These are phyloP conservation scores for Hagleromyces aurorensis DNA, from an alignment of 805 yeast species.

Conservation along the genomic window DNA sequence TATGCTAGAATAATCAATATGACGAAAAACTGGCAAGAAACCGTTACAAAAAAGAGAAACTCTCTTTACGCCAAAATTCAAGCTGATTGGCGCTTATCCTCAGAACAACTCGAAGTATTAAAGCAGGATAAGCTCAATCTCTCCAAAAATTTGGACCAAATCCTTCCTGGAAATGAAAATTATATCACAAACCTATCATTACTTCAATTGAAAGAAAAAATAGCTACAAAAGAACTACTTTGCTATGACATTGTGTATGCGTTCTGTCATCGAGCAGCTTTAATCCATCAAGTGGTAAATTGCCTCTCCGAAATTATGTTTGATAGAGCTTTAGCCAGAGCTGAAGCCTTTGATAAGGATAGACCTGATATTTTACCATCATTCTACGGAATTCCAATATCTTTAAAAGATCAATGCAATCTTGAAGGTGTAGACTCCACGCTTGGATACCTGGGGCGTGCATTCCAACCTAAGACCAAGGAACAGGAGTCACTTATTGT, in stretches of 20 bases:
- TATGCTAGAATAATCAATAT: no score
- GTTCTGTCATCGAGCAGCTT: slow-evolving; percentile 48
- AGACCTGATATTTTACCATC: slow-evolving; percentile 50
- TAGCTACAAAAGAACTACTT: slow-evolving; percentile 3
- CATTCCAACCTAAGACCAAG: slow-evolving; percentile 11
- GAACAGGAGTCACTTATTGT: slow-evolving; percentile 19
- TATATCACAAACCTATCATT: slow-evolving; percentile 15
- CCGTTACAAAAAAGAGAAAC: slow-evolving; percentile 9
- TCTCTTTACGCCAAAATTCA: slow-evolving; percentile 13
- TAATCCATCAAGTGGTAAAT: slow-evolving; percentile 44
- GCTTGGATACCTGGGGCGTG: slow-evolving; percentile 16
- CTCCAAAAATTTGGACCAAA: slow-evolving; percentile 9
- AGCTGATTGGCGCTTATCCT: slow-evolving; percentile 13
- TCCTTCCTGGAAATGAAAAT: slow-evolving; percentile 12
- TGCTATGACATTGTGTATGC: slow-evolving; percentile 29
- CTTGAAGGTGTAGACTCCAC: slow-evolving; percentile 19
- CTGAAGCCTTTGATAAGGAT: slow-evolving; percentile 42
- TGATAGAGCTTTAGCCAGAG: slow-evolving; percentile 48
- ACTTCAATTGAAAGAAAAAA: slow-evolving; percentile 7
- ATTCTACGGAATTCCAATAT: slow-evolving; percentile 59
- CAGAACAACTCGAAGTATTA: slow-evolving; percentile 6
- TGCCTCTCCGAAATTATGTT: slow-evolving; percentile 34
- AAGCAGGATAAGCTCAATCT: slow-evolving; percentile 9
- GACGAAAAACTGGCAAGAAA: slow-evolving; percentile 12
- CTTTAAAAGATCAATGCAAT: slow-evolving; percentile 40